Percentiles rank a stretch among this genome's conserved stretches.
Evolutionary conservation across 768 basidiomycete species (phyloP).

Genomic region (Holtermanniella nyarrowii): DNA sequence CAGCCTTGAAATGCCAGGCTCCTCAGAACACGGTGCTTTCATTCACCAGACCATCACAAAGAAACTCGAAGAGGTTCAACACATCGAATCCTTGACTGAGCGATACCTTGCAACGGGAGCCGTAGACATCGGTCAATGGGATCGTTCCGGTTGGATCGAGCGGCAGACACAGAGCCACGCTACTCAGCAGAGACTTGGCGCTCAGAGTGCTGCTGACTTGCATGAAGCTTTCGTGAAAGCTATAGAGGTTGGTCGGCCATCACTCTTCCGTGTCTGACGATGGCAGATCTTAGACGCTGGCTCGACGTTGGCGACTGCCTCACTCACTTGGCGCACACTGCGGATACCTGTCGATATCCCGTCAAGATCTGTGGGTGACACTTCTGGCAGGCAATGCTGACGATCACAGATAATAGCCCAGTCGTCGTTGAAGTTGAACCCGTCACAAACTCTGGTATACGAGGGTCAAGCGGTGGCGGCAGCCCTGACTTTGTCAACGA

Average conservation of each 20-base stretch:
- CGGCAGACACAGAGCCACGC: neutral
- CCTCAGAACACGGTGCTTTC: neutral
- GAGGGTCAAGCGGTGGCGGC: slow-evolving; percentile 80
- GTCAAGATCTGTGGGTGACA: slow-evolving; percentile 55
- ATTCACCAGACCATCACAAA: neutral
- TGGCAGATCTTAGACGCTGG: no score
- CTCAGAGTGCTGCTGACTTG: no score
- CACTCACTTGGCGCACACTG: slow-evolving; percentile 56
- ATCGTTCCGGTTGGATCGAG: neutral
- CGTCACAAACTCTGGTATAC: slow-evolving; percentile 48
- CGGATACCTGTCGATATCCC: slow-evolving; percentile 80
- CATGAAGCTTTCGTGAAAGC: no score
- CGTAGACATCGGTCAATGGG: neutral
- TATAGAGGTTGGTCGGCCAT: no score
- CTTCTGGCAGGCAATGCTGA: slow-evolving; percentile 42
- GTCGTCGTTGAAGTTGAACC: slow-evolving; percentile 41
- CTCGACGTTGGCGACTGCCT: neutral
- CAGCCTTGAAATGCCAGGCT: neutral
- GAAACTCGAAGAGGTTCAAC: neutral
- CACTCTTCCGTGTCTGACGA: no score
- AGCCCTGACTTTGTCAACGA: slow-evolving; percentile 56
- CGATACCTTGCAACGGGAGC: neutral
- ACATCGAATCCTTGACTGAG: neutral
- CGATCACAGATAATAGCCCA: slow-evolving; percentile 48
- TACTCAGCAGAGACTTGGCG: neutral